A percentile compares a stretch with the other conserved stretches of the same genome.
These are phyloP conservation scores for Saturnispora galanensis DNA, from an alignment of 805 yeast genomes.

Conservation along the genomic window DNA sequence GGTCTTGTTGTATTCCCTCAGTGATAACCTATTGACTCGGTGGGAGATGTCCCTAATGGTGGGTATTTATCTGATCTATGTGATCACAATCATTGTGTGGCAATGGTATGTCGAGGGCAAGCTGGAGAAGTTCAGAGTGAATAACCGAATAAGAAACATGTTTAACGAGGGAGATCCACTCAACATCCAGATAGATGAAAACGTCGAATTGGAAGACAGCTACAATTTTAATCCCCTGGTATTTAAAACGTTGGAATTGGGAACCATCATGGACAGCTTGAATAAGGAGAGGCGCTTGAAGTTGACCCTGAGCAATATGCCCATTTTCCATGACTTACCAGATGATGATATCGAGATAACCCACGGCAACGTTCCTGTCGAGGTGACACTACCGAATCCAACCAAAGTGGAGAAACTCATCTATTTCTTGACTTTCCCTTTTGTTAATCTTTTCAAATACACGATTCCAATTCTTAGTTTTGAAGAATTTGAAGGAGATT, in stretches of 20 bases:
- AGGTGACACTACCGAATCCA: slow-evolving; percentile 4
- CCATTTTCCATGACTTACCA: slow-evolving; percentile 11
- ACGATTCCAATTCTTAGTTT: slow-evolving; percentile 20
- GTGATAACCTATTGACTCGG: slow-evolving; percentile 42
- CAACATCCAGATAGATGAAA: slow-evolving; percentile 14
- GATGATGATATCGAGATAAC: background rate
- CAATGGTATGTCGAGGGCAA: slow-evolving; percentile 26
- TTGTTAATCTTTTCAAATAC: slow-evolving; percentile 14
- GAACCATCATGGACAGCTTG: slow-evolving; percentile 18
- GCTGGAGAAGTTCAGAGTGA: slow-evolving; percentile 14
- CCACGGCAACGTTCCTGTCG: slow-evolving; percentile 6
- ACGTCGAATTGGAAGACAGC: slow-evolving; percentile 22
- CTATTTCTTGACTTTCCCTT: slow-evolving; percentile 14
- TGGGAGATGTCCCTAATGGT: slow-evolving; percentile 50
- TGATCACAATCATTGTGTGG: slow-evolving; percentile 37
- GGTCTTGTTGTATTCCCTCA: slow-evolving; percentile 38
- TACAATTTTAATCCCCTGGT: slow-evolving; percentile 24
- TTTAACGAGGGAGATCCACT: slow-evolving; percentile 20
- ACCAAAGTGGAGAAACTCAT: slow-evolving; percentile 8
- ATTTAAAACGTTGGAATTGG: slow-evolving; percentile 22
- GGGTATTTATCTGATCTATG: slow-evolving; percentile 49
- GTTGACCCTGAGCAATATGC: slow-evolving; percentile 8
- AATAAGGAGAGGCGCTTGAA: slow-evolving; percentile 17
- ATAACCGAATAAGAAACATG: slow-evolving; percentile 20
- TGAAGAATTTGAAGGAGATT: slow-evolving; percentile 15